phyloP scores from a whole-genome alignment of 2,329 filamentous ascomycete species.

The Tympanopsis confertula region DNA sequence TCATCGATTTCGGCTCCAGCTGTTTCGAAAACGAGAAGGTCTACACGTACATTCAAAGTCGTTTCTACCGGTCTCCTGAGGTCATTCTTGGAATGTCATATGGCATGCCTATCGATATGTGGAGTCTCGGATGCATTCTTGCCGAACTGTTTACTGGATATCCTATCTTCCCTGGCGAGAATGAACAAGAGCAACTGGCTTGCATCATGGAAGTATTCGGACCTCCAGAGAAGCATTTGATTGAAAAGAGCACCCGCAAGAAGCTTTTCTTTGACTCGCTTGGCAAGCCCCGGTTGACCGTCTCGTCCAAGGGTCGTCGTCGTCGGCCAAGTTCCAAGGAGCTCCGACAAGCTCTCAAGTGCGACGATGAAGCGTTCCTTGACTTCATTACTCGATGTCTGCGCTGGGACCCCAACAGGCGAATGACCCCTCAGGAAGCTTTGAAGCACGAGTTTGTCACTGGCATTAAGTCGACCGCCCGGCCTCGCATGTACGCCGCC shows the following conservation, averaged over 20 bases:
- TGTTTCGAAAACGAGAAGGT: conserved; percentile 98
- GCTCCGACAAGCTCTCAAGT: conserved; percentile 81
- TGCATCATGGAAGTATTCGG: conserved; percentile 99
- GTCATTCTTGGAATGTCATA: conserved; percentile 98
- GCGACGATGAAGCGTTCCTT: conserved; percentile 88
- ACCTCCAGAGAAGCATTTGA: conserved; percentile 91
- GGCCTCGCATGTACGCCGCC: background rate
- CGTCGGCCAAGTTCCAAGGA: conserved; percentile 90
- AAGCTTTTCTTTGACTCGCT: conserved; percentile 98
- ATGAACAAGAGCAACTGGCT: conserved; percentile 94
- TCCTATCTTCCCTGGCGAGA: conserved; percentile 95
- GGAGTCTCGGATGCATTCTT: conserved; percentile 95
- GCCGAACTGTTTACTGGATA: conserved; percentile 92
- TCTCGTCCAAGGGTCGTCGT: conserved; percentile 85
- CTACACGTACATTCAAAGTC: conserved; percentile 96
- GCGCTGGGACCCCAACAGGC: conserved; percentile 86
- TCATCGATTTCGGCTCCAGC: conserved; percentile 95
- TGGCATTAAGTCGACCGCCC: conserved; percentile 50
- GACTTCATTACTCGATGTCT: conserved; percentile 86
- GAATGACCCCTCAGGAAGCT: conserved; percentile 85
- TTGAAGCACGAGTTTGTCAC: conserved; percentile 90
- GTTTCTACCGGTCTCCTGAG: conserved; percentile 95
- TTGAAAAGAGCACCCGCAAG: conserved; percentile 93
- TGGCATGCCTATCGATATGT: conserved; percentile 97
- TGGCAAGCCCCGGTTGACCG: conserved; percentile 87